Conservation (phyloP, 495 filamentous ascomycete species). For the Penicillium crystallinum region DNA sequence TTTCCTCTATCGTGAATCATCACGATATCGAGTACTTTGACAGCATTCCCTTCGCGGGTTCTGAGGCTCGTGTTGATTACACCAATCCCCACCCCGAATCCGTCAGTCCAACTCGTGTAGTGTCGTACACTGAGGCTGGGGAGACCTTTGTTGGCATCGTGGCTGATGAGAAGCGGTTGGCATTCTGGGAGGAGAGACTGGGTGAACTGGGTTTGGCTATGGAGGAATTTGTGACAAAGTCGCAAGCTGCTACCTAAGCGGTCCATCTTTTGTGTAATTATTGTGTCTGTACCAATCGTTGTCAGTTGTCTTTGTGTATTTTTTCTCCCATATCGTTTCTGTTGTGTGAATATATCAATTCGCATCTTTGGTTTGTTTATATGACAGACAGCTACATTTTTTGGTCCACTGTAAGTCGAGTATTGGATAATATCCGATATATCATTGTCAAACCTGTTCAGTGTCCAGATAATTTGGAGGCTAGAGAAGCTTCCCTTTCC, state of each 20-base stretch:
- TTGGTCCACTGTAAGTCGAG: too few relatives aligned
- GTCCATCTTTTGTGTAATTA: neutral
- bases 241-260: neutral
- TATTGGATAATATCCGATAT: too few relatives aligned
- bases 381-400: too few relatives aligned
- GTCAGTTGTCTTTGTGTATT: neutral
- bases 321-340: too few relatives aligned
- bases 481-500: too few relatives aligned
- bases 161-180: conserved; percentile 4
- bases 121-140: conserved; percentile 5
- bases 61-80: conserved; percentile 7
- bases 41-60: conserved; percentile 25
- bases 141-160: conserved; percentile 8
- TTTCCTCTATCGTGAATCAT: conserved; percentile 21
- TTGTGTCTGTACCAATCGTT: neutral
- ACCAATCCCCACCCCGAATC: conserved; percentile 11
- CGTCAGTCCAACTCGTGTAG: conserved; percentile 1
- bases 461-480: too few relatives aligned
- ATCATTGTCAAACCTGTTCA: too few relatives aligned
- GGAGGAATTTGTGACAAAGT: conserved; percentile 3
- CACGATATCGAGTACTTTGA: conserved; percentile 27
- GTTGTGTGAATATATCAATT: too few relatives aligned
- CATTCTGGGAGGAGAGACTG: conserved; percentile 7
- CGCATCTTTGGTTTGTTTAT: too few relatives aligned
- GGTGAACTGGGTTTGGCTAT: conserved; percentile 3